Evolutionary conservation across 257 asterid species (phyloP).

Genomic region (Penstemon eatonii): DNA sequence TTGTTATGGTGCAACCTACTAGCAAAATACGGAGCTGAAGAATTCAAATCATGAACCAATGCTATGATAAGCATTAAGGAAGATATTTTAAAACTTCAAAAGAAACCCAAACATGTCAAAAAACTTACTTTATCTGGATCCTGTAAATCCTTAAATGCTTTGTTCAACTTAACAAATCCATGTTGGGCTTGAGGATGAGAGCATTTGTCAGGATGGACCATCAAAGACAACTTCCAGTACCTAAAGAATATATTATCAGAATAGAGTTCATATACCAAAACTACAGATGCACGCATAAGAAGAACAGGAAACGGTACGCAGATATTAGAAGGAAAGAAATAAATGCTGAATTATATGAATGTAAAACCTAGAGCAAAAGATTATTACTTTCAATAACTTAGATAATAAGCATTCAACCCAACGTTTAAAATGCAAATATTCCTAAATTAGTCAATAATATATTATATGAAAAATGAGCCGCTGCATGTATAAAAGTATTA

Average conservation of each 20-base stretch:
- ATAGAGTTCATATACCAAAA: constrained; percentile 3
- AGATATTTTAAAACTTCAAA: constrained; percentile 9
- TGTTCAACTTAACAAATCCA: constrained; percentile 87
- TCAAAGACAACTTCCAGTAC: constrained; percentile 93
- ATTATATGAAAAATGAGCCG: not conserved
- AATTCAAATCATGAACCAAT: constrained; percentile 7
- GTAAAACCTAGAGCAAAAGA: not conserved
- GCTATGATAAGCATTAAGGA: not conserved
- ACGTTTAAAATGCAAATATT: not conserved
- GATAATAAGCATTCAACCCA: not conserved
- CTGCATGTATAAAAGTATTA: too few relatives aligned
- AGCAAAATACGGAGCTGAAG: not conserved
- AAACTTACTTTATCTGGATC: constrained; percentile 83
- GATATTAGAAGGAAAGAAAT: constrained; percentile 9
- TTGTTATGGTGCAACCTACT: not conserved
- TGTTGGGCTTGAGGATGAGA: constrained; percentile 95
- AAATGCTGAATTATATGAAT: not conserved
- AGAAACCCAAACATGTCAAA: constrained; percentile 25
- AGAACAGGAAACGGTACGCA: constrained; percentile 12
- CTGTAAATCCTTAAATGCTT: constrained; percentile 90
- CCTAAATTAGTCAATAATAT: not conserved
- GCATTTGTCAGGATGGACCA: constrained; percentile 99
- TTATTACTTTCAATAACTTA: not conserved
- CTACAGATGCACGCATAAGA: constrained; percentile 2
- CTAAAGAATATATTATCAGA: constrained; percentile 39